Percentiles rank a stretch among this genome's conserved stretches.
phyloP scores from a whole-genome alignment of 179 eudicot species.

The Nepenthes alata region DNA sequence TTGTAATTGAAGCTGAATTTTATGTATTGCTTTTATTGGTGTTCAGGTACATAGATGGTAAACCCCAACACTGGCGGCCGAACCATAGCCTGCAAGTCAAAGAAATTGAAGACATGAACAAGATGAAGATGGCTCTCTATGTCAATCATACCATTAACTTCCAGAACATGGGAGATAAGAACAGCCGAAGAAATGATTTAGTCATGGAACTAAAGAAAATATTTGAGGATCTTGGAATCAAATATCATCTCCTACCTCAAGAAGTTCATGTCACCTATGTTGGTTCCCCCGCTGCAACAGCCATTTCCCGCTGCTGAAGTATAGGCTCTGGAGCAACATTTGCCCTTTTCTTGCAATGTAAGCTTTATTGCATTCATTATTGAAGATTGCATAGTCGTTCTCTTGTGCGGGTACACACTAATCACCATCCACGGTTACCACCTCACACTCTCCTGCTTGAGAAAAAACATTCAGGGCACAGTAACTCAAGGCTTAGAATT shows the following conservation, averaged over 20 bases:
- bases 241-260: slow-evolving; percentile 58
- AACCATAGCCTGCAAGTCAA: slow-evolving; percentile 47
- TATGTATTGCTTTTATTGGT: background rate
- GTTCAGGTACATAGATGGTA: slow-evolving; percentile 61
- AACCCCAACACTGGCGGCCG: slow-evolving; percentile 63
- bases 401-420: too few species aligned
- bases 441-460: too few species aligned
- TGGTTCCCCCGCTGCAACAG: slow-evolving; percentile 23
- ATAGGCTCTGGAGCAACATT: background rate
- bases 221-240: slow-evolving; percentile 48
- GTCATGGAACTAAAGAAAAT: slow-evolving; percentile 66
- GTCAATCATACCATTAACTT: slow-evolving; percentile 73
- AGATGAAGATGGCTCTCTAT: slow-evolving; percentile 52
- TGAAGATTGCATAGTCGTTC: too few species aligned
- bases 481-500: too few species aligned
- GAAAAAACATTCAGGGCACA: too few species aligned
- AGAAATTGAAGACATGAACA: slow-evolving; percentile 57
- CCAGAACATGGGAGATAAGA: slow-evolving; percentile 43
- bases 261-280: slow-evolving; percentile 37
- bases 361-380: background rate
- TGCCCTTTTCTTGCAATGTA: too few species aligned
- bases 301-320: background rate
- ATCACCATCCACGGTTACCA: too few species aligned
- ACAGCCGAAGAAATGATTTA: slow-evolving; percentile 48
- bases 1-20: background rate